phyloP scores from a whole-genome alignment of 176 grass and related monocot genomes.

The Dactylis glomerata region DNA sequence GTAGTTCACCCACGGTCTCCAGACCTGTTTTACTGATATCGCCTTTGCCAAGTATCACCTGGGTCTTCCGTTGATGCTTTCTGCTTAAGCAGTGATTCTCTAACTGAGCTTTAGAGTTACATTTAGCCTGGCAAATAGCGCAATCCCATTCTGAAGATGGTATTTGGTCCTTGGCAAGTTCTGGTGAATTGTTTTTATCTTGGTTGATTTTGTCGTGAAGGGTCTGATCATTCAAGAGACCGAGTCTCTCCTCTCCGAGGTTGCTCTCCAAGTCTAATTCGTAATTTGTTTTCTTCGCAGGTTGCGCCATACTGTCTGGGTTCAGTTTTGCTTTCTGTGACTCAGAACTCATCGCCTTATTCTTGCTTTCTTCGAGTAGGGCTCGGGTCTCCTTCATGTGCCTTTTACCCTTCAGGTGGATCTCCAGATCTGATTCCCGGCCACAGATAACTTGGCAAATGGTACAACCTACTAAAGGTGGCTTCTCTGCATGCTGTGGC shows the following conservation, averaged over 20 bases:
- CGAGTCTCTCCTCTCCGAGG: not conserved
- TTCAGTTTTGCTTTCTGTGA: not conserved
- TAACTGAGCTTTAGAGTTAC: slow-evolving; percentile 12
- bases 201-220: not conserved
- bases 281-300: not conserved
- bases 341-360: not conserved
- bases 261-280: not conserved
- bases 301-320: not conserved
- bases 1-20: not conserved
- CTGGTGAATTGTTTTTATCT: not conserved
- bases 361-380: not conserved
- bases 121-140: slow-evolving; percentile 21
- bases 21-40: not conserved
- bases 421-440: not conserved
- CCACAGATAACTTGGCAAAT: slow-evolving; percentile 16
- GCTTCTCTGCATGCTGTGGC: not conserved
- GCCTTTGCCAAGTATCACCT: not conserved
- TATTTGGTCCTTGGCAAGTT: not conserved
- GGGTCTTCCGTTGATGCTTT: slow-evolving; percentile 14
- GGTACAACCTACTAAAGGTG: not conserved
- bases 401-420: slow-evolving; percentile 8
- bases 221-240: not conserved
- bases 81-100: slow-evolving; percentile 21
- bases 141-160: not conserved
- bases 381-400: not conserved